Evolutionary conservation across 495 filamentous ascomycete genomes (phyloP).

Genomic region (Stereocaulon alpinum): DNA sequence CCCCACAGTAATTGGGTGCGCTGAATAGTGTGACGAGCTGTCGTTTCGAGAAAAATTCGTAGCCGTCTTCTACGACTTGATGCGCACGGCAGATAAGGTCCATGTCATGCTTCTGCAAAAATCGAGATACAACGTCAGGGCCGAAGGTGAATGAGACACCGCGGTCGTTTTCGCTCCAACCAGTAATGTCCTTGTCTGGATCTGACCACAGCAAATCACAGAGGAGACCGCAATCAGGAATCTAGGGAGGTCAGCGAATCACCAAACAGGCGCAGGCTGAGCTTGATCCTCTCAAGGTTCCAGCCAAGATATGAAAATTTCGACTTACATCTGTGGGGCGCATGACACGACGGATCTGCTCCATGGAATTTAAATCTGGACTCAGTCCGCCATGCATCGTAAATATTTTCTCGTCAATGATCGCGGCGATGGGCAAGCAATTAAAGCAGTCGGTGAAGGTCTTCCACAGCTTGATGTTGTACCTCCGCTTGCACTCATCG

Average conservation of each 20-base stretch:
- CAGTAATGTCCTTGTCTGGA: constrained; percentile 99
- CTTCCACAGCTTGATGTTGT: constrained; percentile 99
- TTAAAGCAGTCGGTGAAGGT: constrained; percentile 99
- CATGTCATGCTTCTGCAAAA: constrained; percentile 99
- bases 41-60: constrained; percentile 98
- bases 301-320: constrained; percentile 18
- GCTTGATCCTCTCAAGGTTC: constrained; percentile 23
- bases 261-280: constrained; percentile 13
- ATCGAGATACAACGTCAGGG: constrained; percentile 96
- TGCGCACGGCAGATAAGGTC: constrained; percentile 98
- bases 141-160: constrained; percentile 99
- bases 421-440: constrained; percentile 97
- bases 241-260: constrained; percentile 56
- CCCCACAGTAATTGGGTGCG: constrained; percentile 97
- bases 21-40: constrained; percentile 97
- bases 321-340: constrained; percentile 88
- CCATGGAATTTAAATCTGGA: constrained; percentile 98
- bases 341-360: constrained; percentile 98
- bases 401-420: constrained; percentile 99
- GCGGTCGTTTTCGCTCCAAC: constrained; percentile 98
- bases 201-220: constrained; percentile 98
- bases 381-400: constrained; percentile 99
- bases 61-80: constrained; percentile 97
- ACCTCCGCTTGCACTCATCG: constrained; percentile 97
- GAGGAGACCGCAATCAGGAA: constrained; percentile 93